Evolutionary conservation across 352 stramenopile genomes (phyloP), one percentile per base, ranked within the genome.

Genomic region (Phytophthora meadii): DNA sequence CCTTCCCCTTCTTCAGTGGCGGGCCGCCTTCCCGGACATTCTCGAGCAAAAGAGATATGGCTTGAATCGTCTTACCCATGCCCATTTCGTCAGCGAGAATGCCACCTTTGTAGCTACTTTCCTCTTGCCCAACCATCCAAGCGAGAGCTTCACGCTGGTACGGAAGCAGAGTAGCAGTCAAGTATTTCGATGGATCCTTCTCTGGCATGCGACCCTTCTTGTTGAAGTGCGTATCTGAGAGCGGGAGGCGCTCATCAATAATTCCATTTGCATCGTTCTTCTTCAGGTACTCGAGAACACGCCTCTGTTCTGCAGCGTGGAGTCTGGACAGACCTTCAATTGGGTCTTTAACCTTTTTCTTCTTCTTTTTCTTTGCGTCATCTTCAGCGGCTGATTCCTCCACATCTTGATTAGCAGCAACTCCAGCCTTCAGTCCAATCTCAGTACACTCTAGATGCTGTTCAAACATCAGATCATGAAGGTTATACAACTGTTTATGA

Each of bases 61-160:
- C 96, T 81, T 99, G 97, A 42, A 99, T 86, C 0, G 97, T 99
- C 69, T 99, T 99, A 9, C 97, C 92, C 91, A 97, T 97, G 14
- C 93, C 96, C 97, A 99, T 99, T 80, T 99, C 97, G 61, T 99
- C 98, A 0, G 97, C 98, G 5, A 99, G 68, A 46, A 99, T 98
- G 2, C 98, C 98, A 25, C 97, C 98, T 49, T 87, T 81, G 56
- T 98, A 92, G 4, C 74, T 70, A 41, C 85, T 87, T 28, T 89
- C 55, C 72, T 99, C 98, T 79, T 99, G 97, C 2, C 61, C 72
- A 17, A 79, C 86, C 88, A 94, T 94, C 98, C 98, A 99, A 41
- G 83, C 95, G 11, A 99, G 81, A 1, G 97, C 97, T 82, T 99
- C 98, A 32, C 96, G 79, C 76, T 99, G 98, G 75, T 99, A 99